Conservation (phyloP, 192 early-diverging fungal genomes). For the Entrophospora sp. region DNA sequence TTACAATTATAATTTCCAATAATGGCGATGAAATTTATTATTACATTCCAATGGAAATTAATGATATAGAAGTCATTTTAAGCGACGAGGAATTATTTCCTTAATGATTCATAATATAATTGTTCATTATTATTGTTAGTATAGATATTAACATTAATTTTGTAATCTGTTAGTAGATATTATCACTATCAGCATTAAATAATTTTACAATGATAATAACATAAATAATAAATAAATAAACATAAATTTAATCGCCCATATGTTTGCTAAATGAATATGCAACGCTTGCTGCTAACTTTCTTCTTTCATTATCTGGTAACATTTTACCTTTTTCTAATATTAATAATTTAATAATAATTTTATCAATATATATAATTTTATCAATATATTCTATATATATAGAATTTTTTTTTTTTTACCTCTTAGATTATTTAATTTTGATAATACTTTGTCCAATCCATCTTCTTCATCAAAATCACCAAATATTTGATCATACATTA, state of each 20-base stretch:
- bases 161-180: no score
- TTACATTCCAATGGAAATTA: no score
- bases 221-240: neutral
- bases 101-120: no score
- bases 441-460: conserved; percentile 36
- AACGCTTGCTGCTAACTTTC: conserved; percentile 44
- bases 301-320: conserved; percentile 45
- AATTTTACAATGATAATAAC: no score
- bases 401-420: conserved; percentile 20
- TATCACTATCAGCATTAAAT: no score
- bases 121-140: no score
- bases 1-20: no score
- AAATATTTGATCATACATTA: conserved; percentile 33
- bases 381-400: neutral
- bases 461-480: conserved; percentile 28
- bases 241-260: conserved; percentile 18
- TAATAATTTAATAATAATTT: neutral
- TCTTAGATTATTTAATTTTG: conserved; percentile 31
- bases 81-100: no score
- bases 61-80: no score
- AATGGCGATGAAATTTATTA: no score
- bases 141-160: no score
- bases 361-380: neutral
- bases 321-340: conserved; percentile 37
- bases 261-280: conserved; percentile 46